Evolutionary conservation across 2,329 filamentous ascomycete genomes (phyloP).

Genomic region (Claviceps capensis): DNA sequence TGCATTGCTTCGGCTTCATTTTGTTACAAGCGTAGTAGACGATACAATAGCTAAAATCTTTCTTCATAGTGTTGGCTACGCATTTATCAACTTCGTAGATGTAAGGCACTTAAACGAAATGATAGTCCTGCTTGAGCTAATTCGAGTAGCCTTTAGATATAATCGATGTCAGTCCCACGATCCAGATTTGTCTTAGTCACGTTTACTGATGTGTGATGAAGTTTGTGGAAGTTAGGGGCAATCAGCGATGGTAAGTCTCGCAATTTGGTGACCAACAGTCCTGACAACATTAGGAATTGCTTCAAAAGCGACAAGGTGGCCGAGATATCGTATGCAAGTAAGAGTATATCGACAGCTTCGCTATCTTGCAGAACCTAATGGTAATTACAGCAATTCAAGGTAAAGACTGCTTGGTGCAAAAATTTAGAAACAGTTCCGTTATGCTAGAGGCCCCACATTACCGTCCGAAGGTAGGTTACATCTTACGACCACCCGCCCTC

Average conservation of each 20-base stretch:
- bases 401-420: conserved; percentile 77
- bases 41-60: not conserved
- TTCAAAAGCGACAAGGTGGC: conserved; percentile 76
- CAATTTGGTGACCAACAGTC: not conserved
- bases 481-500: not conserved
- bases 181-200: not conserved
- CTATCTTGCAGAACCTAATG: not conserved
- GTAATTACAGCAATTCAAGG: conserved; percentile 64
- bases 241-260: conserved; percentile 48
- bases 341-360: conserved; percentile 17
- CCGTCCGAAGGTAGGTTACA: conserved; percentile 58
- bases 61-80: conserved; percentile 71
- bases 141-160: conserved; percentile 57
- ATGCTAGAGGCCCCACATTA: conserved; percentile 78
- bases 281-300: conserved; percentile 45
- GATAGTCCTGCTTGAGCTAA: not conserved
- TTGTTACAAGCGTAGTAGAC: not conserved
- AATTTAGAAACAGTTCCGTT: conserved; percentile 92
- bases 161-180: conserved; percentile 41
- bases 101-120: conserved; percentile 32
- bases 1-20: not conserved
- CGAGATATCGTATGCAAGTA: conserved; percentile 91
- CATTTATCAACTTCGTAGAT: conserved; percentile 88
- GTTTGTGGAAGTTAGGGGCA: conserved; percentile 59
- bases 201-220: conserved; percentile 20